Base-by-base conservation (phyloP, 1,284 basidiomycete genomes). In the Boletus sp. region DNA sequence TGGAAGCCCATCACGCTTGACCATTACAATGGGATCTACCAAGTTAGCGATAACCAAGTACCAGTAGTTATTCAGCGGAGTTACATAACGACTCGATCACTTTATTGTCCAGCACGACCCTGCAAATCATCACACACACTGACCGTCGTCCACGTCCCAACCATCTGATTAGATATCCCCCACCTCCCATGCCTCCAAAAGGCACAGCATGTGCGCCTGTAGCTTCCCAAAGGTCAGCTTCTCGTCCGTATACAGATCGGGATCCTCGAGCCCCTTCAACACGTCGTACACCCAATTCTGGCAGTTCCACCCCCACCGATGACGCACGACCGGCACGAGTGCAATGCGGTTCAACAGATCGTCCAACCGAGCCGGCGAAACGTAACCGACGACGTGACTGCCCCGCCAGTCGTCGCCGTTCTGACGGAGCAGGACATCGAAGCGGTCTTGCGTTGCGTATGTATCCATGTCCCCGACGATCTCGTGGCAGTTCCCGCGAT, bases 401-500 rank as follows among this genome's bases (percentile, higher is more conserved):
- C 58, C 56, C 3, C 56, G 58, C 52, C 52, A 57, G 16, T 57
- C 55, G 1, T 38, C 29, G 12, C 13, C 40, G 14, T 20, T 16
- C 9, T n/a, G n/a, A n/a, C 8, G 26, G 5, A 59, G 43, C 3
- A 41, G 41, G 25, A 54, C 7, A 5, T 48, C 29, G 37, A 59
- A 51, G 1, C 41, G 47, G 33, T 51, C 50, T 25, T 61, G 60
- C 0, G 51, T 51, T 3, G 53, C 39, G 39, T 52, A 66, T 0
- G 61, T 59, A 3, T 65, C n/a, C 4, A 27, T 55, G 50, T 67
- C 54, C 3, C 65, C 65, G 3, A 66, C 44, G 35, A 65, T 47
- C 34, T 67, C 59, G 51, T 67, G 62, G 9, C 20, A 44, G 47
- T 65, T 64, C 0, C 66, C 61, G 7, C 50, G 43, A 1, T 30